Base-by-base conservation (phyloP, 257 asterid genomes). In the Primulina eburnea region DNA sequence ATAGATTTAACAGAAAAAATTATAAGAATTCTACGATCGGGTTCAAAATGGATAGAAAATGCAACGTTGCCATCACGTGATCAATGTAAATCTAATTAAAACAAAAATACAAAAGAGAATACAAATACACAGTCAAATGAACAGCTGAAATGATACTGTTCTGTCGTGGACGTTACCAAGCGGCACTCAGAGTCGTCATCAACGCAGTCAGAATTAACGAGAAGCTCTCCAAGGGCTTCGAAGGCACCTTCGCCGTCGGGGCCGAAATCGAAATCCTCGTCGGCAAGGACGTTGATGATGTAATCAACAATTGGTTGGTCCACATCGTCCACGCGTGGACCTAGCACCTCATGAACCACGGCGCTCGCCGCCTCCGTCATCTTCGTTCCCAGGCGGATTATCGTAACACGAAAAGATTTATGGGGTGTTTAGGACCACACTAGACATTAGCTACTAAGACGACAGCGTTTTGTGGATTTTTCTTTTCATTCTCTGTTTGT, bases 251-350 rank as follows among this genome's bases (percentile, higher is more conserved):
- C 95, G 29, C 99, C 99, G n/a, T 91, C 97, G 72, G 47, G 57
- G 40, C 99, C 99, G 78, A 93, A 89, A 83, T 93, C 99, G 78
- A 93, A 93, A 77, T 93, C 99, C 70, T 90, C 99, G 71, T 93
- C 99, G 47, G 99, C 97, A 56, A 93, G 86, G 77, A 93, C 99
- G 62, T 90, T 90, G 87, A 93, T 38, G 67, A 93, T 86, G 67
- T 93, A 93, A 76, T 93, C 96, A 12, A 89, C 88, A 33, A 93
- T 93, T 7, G 99, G 99, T 76, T 87, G 79, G 82, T 93, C 99
- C 20, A 93, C 86, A 58, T 89, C 96, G n/a, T 82, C 79, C 59
- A 79, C 73, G 17, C 95, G 79, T 62, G n/a, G 81, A n/a, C 99
- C 99, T 64, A 93, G 65, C 8, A 93, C 87, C 65, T 90, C 97